Base-by-base conservation (phyloP, 768 basidiomycete species). In the Kwoniella sp. region DNA sequence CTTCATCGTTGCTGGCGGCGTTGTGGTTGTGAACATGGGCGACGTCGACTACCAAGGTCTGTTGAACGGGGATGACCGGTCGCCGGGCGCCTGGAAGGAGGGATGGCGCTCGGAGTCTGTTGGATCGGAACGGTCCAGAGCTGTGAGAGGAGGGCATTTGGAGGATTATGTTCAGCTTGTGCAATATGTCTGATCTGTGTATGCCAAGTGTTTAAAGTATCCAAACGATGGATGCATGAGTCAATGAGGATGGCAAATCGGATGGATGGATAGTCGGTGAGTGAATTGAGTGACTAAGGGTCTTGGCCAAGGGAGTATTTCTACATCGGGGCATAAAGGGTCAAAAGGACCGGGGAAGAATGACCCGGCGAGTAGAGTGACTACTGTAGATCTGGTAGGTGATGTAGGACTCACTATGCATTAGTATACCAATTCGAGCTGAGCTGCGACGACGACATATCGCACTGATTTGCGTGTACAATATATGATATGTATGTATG, bases 21-120 rank as follows among this genome's bases (percentile, higher is more conserved):
- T 23, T 41, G 11, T 50, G 51, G 11, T 48, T 58, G 11, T 54
- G 25, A 9, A 48, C 58, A 30, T 58, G 63, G 4, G 70, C 69
- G 2, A 66, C 63, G 65, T 77, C 76, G 26, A 77, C 74, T 29
- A 77, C 76, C 17, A 77, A 56, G 1, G 76, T 77, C 58, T 75
- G 73, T 41, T 77, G 76, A 13, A 68, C 63, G 17, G 69, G 60
- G 5, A 55, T 52, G n/a, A 47, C 28, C 20, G 66, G 30, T 1
- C 54, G 25, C n/a, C 68, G 50, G 20, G 59, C 29, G 5, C 57
- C 52, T 13, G 73, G 72, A 9, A 77, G 48, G 54, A 75, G 66
- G 22, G 76, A 75, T 11, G 72, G 70, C 2, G 76, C 73, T 41
- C 76, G 66, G 3, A 77, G 66, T 55, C 76, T 37, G 23, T 56